phyloP scores from a whole-genome alignment of 768 basidiomycete genomes.

The Suillus lakei region DNA sequence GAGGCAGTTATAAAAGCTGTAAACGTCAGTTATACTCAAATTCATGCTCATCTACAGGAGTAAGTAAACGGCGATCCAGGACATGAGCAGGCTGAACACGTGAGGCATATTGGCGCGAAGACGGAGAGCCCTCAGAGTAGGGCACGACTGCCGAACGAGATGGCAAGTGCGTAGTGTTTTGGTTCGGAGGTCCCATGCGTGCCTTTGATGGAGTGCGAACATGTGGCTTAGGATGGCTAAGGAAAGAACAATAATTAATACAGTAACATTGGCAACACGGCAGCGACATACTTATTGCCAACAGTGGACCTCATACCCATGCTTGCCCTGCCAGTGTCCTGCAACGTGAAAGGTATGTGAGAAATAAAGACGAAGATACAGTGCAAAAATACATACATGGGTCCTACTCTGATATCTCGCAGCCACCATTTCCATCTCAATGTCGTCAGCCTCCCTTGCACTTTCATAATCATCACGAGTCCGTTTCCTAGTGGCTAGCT shows the following conservation, averaged over 20 bases:
- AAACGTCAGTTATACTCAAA: conserved; percentile 3
- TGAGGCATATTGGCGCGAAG: background rate
- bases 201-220: background rate
- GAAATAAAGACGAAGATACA: background rate
- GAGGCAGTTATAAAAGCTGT: background rate
- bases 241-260: background rate
- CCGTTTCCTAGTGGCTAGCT: background rate
- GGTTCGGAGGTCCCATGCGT: background rate
- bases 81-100: background rate
- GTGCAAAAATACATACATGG: background rate
- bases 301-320: background rate
- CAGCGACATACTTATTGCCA: background rate
- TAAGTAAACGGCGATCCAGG: background rate
- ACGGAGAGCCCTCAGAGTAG: conserved; percentile 1
- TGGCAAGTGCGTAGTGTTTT: background rate
- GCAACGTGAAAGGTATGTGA: background rate
- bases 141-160: background rate
- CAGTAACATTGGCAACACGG: background rate
- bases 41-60: conserved; percentile 1
- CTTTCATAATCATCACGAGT: background rate
- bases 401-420: background rate
- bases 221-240: background rate
- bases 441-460: background rate
- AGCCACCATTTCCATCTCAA: background rate
- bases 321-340: conserved; percentile 5